Conservation (phyloP, 805 yeast genomes). For the Candida montana region DNA sequence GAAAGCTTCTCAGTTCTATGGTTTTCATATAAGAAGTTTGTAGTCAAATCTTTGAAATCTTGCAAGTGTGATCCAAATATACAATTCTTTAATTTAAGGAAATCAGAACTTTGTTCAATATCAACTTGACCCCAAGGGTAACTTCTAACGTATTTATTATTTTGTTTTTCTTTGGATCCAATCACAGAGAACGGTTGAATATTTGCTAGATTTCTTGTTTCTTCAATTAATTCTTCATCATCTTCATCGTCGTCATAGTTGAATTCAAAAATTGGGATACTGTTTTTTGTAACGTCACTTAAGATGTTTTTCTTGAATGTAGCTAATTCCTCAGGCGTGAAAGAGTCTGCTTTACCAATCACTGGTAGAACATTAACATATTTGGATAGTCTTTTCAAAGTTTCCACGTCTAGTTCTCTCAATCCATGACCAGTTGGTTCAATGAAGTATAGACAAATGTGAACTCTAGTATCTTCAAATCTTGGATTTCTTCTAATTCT, state of each 20-base stretch:
- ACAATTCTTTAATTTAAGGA: slow-evolving; percentile 56
- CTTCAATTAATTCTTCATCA: slow-evolving; percentile 63
- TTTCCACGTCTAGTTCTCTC: slow-evolving; percentile 63
- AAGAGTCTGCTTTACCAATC: slow-evolving; percentile 65
- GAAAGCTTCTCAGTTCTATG: slow-evolving; percentile 76
- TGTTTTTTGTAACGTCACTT: slow-evolving; percentile 59
- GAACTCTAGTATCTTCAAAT: slow-evolving; percentile 72
- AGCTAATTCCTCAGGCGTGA: slow-evolving; percentile 54
- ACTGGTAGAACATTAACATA: slow-evolving; percentile 72
- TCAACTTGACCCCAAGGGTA: slow-evolving; percentile 75
- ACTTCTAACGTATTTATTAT: slow-evolving; percentile 51
- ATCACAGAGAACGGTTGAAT: slow-evolving; percentile 76
- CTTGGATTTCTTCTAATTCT: slow-evolving; percentile 82
- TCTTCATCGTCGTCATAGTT: slow-evolving; percentile 69
- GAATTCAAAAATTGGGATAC: slow-evolving; percentile 72
- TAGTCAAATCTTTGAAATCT: slow-evolving; percentile 77
- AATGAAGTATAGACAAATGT: slow-evolving; percentile 65
- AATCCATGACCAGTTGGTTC: slow-evolving; percentile 77
- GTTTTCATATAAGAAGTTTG: slow-evolving; percentile 68
- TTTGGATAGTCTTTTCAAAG: slow-evolving; percentile 66
- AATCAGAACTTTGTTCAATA: slow-evolving; percentile 47
- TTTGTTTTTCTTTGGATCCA: slow-evolving; percentile 54
- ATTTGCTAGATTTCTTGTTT: slow-evolving; percentile 52
- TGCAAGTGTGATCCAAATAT: slow-evolving; percentile 78
- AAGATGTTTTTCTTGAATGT: slow-evolving; percentile 55